Conservation (phyloP, 192 early-diverging fungal genomes). For the Entophlyctis helioformis region DNA sequence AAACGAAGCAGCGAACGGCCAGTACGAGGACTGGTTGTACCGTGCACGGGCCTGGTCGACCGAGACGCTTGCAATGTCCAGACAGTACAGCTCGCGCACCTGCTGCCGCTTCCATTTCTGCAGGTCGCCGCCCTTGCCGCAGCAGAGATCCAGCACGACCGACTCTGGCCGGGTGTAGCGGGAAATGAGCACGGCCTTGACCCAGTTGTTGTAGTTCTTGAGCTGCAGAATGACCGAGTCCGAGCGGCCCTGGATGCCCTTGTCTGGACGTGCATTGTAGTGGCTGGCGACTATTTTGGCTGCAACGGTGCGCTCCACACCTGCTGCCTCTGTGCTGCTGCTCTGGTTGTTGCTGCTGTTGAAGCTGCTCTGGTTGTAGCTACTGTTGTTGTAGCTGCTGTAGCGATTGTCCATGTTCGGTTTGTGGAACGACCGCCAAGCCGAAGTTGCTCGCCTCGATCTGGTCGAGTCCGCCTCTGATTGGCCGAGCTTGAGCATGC, state of each 20-base stretch:
- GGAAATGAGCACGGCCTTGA: constrained; percentile 79
- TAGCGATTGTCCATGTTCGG: too few relatives aligned
- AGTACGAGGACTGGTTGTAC: constrained; percentile 38
- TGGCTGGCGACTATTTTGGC: constrained; percentile 8
- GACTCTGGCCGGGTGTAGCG: constrained; percentile 39
- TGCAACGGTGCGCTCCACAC: too few relatives aligned
- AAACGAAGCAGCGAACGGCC: constrained; percentile 62
- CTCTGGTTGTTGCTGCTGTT: too few relatives aligned
- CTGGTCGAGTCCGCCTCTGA: too few relatives aligned
- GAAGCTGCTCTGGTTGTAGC: too few relatives aligned
- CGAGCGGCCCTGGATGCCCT: constrained; percentile 59
- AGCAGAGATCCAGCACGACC: constrained; percentile 78
- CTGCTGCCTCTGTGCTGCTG: too few relatives aligned
- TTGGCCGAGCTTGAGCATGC: too few relatives aligned
- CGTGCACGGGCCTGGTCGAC: constrained; percentile 68
- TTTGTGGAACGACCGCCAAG: too few relatives aligned
- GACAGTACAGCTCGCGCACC: constrained; percentile 1
- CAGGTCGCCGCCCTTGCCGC: constrained; percentile 61
- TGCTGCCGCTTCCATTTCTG: constrained; percentile 22
- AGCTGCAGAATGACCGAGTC: constrained; percentile 77
- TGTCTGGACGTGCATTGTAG: constrained; percentile 67
- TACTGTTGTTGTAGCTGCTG: too few relatives aligned
- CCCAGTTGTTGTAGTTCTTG: constrained; percentile 94
- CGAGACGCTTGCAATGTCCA: constrained; percentile 82
- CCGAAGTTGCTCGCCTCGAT: too few relatives aligned